These are phyloP conservation scores for Cucumis melo DNA, from an alignment of 306 rosid genomes.

Conservation along the genomic window DNA sequence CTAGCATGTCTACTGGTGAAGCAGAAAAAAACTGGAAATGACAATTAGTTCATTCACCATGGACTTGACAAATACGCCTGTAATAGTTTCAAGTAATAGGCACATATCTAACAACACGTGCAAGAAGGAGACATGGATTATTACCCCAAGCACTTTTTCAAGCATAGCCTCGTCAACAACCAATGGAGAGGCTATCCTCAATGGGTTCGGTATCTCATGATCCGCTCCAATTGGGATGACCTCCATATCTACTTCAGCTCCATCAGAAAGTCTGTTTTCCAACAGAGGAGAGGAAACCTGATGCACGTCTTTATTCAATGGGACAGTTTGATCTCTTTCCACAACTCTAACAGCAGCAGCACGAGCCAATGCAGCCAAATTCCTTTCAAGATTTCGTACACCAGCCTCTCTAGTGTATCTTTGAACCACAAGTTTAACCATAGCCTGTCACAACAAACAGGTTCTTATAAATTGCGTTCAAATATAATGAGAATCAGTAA, in stretches of 20 bases:
- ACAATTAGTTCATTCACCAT: conserved; percentile 1
- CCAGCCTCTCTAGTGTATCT: conserved; percentile 99
- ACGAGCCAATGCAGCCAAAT: conserved; percentile 88
- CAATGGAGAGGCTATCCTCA: conserved; percentile 54
- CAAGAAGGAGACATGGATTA: background rate
- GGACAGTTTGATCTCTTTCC: conserved; percentile 66
- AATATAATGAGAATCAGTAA: background rate
- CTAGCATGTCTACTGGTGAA: background rate
- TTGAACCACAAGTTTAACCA: conserved; percentile 75
- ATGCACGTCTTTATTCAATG: conserved; percentile 58
- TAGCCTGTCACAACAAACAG: conserved; percentile 38
- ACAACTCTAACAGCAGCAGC: conserved; percentile 92
- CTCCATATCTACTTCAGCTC: conserved; percentile 96
- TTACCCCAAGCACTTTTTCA: conserved; percentile 98
- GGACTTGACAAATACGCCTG: background rate
- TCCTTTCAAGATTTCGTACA: conserved; percentile 82
- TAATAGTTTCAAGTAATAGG: background rate
- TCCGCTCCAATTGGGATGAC: conserved; percentile 79
- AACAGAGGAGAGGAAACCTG: conserved; percentile 60
- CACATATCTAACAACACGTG: background rate
- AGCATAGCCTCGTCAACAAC: conserved; percentile 85
- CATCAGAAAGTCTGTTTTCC: conserved; percentile 76
- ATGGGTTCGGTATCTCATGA: conserved; percentile 55
- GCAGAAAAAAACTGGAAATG: background rate
- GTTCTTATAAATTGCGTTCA: background rate